These are phyloP conservation scores for Lomentospora prolificans DNA, from an alignment of 2,329 filamentous ascomycete species.

Conservation along the genomic window DNA sequence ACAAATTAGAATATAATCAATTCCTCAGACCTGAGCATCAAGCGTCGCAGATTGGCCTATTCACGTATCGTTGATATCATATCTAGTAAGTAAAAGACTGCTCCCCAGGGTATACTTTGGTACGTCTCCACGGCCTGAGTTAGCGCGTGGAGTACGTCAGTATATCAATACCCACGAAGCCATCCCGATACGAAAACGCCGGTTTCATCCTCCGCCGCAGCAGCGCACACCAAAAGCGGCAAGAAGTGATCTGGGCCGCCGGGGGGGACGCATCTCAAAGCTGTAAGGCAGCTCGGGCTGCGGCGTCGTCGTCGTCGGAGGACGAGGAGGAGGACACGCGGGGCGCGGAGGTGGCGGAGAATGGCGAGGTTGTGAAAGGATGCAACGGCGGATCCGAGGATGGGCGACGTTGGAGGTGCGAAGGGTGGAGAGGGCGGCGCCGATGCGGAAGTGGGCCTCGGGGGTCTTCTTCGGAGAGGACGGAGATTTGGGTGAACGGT, in stretches of 20 bases:
- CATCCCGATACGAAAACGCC: slow-evolving; percentile 36
- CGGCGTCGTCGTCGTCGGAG: slow-evolving; percentile 29
- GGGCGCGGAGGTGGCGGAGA: slow-evolving; percentile 28
- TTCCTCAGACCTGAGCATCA: too few relatives aligned
- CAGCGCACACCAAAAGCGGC: slow-evolving; percentile 47
- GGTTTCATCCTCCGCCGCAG: slow-evolving; percentile 33
- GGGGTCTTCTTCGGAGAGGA: slow-evolving; percentile 43
- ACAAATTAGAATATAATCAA: too few relatives aligned
- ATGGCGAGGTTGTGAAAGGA: slow-evolving; percentile 44
- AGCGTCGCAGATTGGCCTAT: too few relatives aligned
- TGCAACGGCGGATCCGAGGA: slow-evolving; percentile 49
- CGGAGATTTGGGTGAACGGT: slow-evolving; percentile 46
- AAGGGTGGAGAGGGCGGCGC: slow-evolving; percentile 38
- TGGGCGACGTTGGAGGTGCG: slow-evolving; percentile 43
- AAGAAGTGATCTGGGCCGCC: slow-evolving; percentile 47
- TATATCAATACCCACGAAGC: slow-evolving; percentile 37
- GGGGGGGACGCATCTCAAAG: slow-evolving; percentile 43
- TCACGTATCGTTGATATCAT: too few relatives aligned
- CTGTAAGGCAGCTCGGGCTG: slow-evolving; percentile 36
- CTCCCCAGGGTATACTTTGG: too few relatives aligned
- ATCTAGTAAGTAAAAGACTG: too few relatives aligned
- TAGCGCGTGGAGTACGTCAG: slow-evolving; percentile 44
- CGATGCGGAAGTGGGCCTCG: slow-evolving; percentile 37
- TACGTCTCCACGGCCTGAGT: neutral
- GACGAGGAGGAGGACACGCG: slow-evolving; percentile 17